phyloP scores from a whole-genome alignment of 129 eudicot species.

The Flaveria brownii region DNA sequence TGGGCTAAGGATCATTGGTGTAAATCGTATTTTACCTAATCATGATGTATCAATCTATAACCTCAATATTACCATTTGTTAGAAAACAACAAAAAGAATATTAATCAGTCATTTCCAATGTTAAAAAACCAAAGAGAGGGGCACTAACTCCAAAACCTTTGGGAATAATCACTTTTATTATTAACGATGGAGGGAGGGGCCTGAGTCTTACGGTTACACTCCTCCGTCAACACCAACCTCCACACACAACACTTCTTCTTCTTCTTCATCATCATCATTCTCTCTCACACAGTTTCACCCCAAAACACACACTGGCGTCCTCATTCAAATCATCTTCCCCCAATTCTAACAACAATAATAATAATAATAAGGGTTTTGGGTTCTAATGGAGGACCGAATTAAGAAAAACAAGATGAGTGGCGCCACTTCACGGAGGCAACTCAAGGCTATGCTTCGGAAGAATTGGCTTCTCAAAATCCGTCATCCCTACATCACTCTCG shows the following conservation, averaged over 20 bases:
- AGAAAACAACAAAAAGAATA: too few relatives aligned
- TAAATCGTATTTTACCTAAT: too few relatives aligned
- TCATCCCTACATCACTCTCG: constrained; percentile 79
- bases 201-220: constrained; percentile 2
- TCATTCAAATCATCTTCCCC: constrained; percentile 23
- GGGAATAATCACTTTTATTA: not conserved
- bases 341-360: constrained; percentile 11
- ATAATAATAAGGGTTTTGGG: constrained; percentile 24
- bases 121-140: not conserved
- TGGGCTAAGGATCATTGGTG: too few relatives aligned
- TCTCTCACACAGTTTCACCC: constrained; percentile 32
- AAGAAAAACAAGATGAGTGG: constrained; percentile 28
- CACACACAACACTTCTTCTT: constrained; percentile 21
- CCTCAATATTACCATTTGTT: too few relatives aligned
- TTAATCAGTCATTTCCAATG: not conserved
- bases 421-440: constrained; percentile 61
- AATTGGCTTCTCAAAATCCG: constrained; percentile 95
- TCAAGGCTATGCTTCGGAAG: constrained; percentile 93
- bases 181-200: constrained; percentile 5
- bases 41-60: too few relatives aligned
- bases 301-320: constrained; percentile 26
- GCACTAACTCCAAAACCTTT: not conserved
- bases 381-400: constrained; percentile 38
- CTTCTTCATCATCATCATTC: constrained; percentile 19
- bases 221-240: constrained; percentile 30